phyloP scores from a whole-genome alignment of 2,329 filamentous ascomycete species.

The Curvularia hawaiiensis region DNA sequence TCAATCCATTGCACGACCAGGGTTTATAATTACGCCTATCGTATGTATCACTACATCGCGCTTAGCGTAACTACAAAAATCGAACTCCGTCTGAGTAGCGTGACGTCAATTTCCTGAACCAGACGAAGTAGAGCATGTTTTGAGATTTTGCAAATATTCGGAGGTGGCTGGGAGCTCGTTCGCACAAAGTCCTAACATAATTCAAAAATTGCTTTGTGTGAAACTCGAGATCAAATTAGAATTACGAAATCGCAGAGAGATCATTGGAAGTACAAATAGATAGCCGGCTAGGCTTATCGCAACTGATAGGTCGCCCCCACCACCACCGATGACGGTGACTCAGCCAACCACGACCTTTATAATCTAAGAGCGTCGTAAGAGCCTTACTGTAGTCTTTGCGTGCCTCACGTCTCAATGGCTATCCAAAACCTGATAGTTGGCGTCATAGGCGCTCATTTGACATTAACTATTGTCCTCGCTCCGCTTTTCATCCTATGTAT shows the following conservation, averaged over 20 bases:
- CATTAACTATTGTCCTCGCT: slow-evolving; percentile 1
- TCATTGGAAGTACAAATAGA: not conserved
- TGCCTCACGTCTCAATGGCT: slow-evolving; percentile 10
- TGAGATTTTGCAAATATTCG: not conserved
- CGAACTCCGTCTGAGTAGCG: not conserved
- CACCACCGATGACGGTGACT: slow-evolving; percentile 15
- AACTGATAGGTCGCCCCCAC: slow-evolving; percentile 16
- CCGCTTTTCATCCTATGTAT: slow-evolving; percentile 17
- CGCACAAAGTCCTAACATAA: no score
- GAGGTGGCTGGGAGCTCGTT: not conserved
- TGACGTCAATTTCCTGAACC: not conserved
- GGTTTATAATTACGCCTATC: not conserved
- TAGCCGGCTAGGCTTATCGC: slow-evolving; percentile 2
- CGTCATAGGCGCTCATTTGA: slow-evolving; percentile 8
- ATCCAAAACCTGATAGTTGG: slow-evolving; percentile 9
- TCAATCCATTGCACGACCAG: not conserved
- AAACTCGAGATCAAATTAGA: not conserved
- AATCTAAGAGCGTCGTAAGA: slow-evolving; percentile 3
- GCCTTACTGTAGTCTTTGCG: not conserved
- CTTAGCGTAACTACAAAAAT: not conserved
- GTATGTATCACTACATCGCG: not conserved
- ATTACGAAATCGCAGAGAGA: not conserved
- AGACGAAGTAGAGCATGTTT: not conserved
- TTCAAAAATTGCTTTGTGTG: no score
- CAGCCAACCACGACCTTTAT: slow-evolving; percentile 15